Evolutionary conservation across 2,329 filamentous ascomycete species (phyloP).

Genomic region (Claviceps paspali): DNA sequence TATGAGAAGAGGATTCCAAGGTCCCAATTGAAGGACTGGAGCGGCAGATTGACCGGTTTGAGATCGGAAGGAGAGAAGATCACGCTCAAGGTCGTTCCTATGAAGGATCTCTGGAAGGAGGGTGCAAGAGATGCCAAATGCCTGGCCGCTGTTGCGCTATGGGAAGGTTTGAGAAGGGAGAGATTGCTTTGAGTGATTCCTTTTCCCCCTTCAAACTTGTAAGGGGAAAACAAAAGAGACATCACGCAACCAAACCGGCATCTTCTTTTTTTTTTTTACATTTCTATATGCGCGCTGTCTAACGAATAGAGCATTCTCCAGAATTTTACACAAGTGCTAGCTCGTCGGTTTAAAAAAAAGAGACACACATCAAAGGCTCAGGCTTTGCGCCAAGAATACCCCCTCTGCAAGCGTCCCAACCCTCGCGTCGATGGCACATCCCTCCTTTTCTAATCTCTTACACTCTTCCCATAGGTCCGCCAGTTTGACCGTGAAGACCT

Average conservation of each 20-base stretch:
- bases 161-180: constrained; percentile 37
- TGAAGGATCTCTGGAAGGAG: constrained; percentile 41
- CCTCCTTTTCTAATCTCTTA: constrained; percentile 49
- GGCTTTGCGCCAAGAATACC: constrained; percentile 52
- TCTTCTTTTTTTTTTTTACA: too few species aligned
- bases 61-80: constrained; percentile 46
- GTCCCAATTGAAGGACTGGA: constrained; percentile 36
- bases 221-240: too few species aligned
- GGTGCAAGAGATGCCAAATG: constrained; percentile 44
- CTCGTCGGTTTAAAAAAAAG: too few species aligned
- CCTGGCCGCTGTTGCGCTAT: constrained; percentile 43
- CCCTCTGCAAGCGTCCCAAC: constrained; percentile 68
- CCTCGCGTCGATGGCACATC: constrained; percentile 65
- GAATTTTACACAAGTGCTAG: too few species aligned
- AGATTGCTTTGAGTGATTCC: constrained; percentile 26
- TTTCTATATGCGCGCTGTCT: too few species aligned
- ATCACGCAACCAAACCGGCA: too few species aligned
- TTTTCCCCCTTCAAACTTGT: too few species aligned
- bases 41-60: constrained; percentile 41
- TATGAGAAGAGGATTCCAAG: constrained; percentile 37
- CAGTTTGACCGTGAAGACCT: constrained; percentile 57
- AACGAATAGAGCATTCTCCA: too few species aligned
- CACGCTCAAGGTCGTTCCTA: constrained; percentile 40
- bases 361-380: constrained; percentile 29
- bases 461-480: constrained; percentile 49